These are phyloP conservation scores for Diaporthe ampelina DNA, from an alignment of 2,329 filamentous ascomycete species.

Conservation along the genomic window DNA sequence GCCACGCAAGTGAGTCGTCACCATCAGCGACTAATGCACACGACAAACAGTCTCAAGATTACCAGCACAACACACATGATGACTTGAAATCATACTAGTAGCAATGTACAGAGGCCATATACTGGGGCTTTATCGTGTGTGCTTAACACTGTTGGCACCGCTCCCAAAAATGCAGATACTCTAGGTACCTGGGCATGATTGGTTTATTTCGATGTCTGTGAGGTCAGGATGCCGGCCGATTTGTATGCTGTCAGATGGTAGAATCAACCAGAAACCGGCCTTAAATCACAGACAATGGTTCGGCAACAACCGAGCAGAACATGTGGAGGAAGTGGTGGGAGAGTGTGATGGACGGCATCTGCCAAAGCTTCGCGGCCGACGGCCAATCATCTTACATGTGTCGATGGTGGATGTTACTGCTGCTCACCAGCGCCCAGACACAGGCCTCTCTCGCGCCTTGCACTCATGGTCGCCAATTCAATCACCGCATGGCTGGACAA, in stretches of 20 bases:
- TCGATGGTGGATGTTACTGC: too few species aligned
- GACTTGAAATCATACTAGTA: not conserved
- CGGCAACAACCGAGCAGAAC: slow-evolving; percentile 15
- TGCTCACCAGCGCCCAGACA: not conserved
- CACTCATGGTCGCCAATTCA: too few species aligned
- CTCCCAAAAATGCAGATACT: too few species aligned
- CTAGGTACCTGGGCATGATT: not conserved
- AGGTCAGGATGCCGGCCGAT: too few species aligned
- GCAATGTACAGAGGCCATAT: too few species aligned
- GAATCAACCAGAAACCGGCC: not conserved
- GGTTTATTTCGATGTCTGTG: not conserved
- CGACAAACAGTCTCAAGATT: too few species aligned
- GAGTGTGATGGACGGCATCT: not conserved
- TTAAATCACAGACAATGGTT: not conserved
- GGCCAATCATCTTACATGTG: slow-evolving; percentile 31
- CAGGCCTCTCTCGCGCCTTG: not conserved
- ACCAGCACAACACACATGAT: too few species aligned
- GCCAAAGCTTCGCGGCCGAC: not conserved
- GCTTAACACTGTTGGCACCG: too few species aligned
- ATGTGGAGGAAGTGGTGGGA: not conserved
- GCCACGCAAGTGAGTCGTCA: not conserved
- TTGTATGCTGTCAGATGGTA: not conserved
- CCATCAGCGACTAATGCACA: not conserved
- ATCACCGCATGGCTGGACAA: not conserved
- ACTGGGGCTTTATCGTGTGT: not conserved